Percentiles rank a stretch among this genome's conserved stretches.
phyloP scores from a whole-genome alignment of 2,329 filamentous ascomycete genomes.

The Fusarium lateritium region DNA sequence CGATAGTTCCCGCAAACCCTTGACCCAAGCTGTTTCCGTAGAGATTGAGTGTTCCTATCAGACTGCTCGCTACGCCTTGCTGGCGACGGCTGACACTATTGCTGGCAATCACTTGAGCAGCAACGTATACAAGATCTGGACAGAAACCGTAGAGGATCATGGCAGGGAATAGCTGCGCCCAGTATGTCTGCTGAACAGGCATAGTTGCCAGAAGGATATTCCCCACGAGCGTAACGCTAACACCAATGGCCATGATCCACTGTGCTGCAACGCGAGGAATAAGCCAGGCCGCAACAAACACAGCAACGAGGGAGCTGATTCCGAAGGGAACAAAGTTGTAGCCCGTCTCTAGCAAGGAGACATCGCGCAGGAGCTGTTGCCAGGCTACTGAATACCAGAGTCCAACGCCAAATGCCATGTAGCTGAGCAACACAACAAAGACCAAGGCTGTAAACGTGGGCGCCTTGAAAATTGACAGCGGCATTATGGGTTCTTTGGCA shows the following conservation, averaged over 20 bases:
- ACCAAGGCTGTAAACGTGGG: conserved; percentile 61
- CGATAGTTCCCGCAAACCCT: conserved; percentile 55
- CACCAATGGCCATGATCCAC: conserved; percentile 63
- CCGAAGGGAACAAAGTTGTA: conserved; percentile 17
- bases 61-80: conserved; percentile 65
- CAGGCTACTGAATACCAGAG: conserved; percentile 65
- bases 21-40: conserved; percentile 53
- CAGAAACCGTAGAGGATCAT: conserved; percentile 54
- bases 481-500: conserved; percentile 61
- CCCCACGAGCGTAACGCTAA: conserved; percentile 26
- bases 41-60: conserved; percentile 60
- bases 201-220: conserved; percentile 56
- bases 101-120: conserved; percentile 68
- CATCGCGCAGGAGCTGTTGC: conserved; percentile 60
- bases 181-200: conserved; percentile 60
- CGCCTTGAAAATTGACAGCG: conserved; percentile 60
- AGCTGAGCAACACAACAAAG: conserved; percentile 60
- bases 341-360: conserved; percentile 48
- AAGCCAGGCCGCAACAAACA: conserved; percentile 56
- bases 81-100: conserved; percentile 63
- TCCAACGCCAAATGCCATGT: conserved; percentile 64
- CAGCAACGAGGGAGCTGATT: conserved; percentile 11
- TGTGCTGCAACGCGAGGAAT: conserved; percentile 63
- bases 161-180: conserved; percentile 59
- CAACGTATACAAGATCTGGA: conserved; percentile 65